phyloP scores from a whole-genome alignment of 2,329 filamentous ascomycete species.

The Magnaporthiopsis poae region DNA sequence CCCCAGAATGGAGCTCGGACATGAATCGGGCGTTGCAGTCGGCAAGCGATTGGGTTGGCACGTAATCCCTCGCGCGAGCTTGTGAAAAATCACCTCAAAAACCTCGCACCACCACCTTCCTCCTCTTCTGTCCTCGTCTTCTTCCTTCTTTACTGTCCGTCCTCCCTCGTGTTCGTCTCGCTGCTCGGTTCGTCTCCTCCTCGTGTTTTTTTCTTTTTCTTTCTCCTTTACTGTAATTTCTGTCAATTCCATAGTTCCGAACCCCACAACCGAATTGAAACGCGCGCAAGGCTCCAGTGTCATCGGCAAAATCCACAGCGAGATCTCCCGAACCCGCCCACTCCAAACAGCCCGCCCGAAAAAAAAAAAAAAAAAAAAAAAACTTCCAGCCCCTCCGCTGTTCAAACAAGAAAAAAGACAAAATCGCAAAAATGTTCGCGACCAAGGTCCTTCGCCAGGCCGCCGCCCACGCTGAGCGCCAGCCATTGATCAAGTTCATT shows the following conservation, averaged over 20 bases:
- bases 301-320: not conserved
- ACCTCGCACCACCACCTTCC: not conserved
- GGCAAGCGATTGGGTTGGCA: not conserved
- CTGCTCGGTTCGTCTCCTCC: not conserved
- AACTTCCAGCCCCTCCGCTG: no score
- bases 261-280: not conserved
- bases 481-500: slow-evolving; percentile 52
- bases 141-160: not conserved
- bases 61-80: not conserved
- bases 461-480: slow-evolving; percentile 49
- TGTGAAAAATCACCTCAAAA: not conserved
- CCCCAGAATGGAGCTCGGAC: not conserved
- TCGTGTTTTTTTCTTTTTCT: not conserved
- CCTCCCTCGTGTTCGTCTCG: not conserved
- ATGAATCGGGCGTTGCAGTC: not conserved
- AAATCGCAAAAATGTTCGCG: slow-evolving; percentile 36
- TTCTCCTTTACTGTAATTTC: not conserved
- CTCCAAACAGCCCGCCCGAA: not conserved
- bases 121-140: not conserved
- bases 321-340: not conserved
- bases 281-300: not conserved
- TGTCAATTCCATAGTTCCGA: no score
- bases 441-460: slow-evolving; percentile 49
- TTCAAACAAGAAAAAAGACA: not conserved
- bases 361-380: no score